Conservation (phyloP, 345 rosid genomes). For the Salix caprea region DNA sequence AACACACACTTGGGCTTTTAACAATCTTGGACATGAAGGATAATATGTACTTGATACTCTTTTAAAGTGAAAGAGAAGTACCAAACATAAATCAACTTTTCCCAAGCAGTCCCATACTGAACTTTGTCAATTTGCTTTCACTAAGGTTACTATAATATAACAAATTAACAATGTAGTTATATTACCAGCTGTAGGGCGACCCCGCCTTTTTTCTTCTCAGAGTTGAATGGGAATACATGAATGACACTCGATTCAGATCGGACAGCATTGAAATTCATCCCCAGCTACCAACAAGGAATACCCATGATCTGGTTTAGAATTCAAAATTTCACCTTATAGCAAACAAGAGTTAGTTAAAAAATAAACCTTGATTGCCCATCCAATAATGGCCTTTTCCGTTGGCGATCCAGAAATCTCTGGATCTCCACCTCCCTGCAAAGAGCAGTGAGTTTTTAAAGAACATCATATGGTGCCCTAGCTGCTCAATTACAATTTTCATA, state of each 20-base stretch:
- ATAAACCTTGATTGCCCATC: constrained; percentile 69
- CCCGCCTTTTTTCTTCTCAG: constrained; percentile 96
- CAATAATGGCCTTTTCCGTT: constrained; percentile 92
- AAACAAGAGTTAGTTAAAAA: background rate
- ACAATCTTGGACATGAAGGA: background rate
- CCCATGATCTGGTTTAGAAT: background rate
- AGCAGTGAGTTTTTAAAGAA: background rate
- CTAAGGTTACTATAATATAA: background rate
- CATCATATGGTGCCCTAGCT: background rate
- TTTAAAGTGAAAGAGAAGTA: background rate
- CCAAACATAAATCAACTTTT: background rate
- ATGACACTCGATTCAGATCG: constrained; percentile 66
- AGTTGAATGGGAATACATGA: constrained; percentile 92
- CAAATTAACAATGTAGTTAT: background rate
- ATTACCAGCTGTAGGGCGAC: constrained; percentile 69
- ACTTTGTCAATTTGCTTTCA: background rate
- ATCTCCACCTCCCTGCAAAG: constrained; percentile 66
- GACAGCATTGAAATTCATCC: constrained; percentile 72
- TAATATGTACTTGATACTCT: background rate
- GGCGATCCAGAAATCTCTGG: constrained; percentile 90
- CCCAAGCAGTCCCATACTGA: background rate
- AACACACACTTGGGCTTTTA: background rate
- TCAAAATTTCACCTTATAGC: background rate
- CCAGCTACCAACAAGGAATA: constrained; percentile 51
- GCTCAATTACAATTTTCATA: background rate